These are phyloP conservation scores for Paracorniculantispora psalliotae DNA, from an alignment of 2,329 filamentous ascomycete genomes.

Conservation along the genomic window DNA sequence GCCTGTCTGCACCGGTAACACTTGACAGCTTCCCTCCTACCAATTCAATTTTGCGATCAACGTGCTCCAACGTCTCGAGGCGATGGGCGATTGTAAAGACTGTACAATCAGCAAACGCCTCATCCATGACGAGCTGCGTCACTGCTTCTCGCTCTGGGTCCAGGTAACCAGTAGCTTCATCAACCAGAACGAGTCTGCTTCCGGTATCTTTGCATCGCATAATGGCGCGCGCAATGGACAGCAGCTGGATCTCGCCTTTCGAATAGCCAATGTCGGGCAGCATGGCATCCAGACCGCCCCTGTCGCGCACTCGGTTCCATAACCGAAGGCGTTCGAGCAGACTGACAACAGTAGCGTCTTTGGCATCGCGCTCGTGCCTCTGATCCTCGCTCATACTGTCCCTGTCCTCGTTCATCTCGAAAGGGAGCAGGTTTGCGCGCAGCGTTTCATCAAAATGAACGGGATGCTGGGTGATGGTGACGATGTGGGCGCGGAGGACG, in stretches of 20 bases:
- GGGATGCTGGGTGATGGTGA: constrained; percentile 41
- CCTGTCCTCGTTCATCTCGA: not conserved
- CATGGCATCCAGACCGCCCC: not conserved
- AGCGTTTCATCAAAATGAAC: constrained; percentile 38
- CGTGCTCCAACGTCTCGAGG: not conserved
- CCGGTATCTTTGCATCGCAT: not conserved
- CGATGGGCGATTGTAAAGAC: not conserved
- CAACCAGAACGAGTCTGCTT: not conserved
- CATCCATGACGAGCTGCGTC: not conserved
- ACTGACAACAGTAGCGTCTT: not conserved
- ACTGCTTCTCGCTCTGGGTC: not conserved
- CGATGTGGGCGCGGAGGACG: constrained; percentile 34
- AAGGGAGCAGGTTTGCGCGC: constrained; percentile 32
- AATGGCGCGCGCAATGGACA: not conserved
- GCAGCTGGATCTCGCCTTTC: not conserved
- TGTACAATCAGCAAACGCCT: not conserved
- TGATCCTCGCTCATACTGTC: not conserved
- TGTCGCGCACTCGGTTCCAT: not conserved
- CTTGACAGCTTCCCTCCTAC: not conserved
- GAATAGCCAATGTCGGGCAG: not conserved
- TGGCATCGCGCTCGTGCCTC: not conserved
- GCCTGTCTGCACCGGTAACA: too few species aligned
- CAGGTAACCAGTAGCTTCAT: not conserved
- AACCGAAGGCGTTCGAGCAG: not conserved
- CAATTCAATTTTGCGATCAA: not conserved